Base-by-base conservation (phyloP, 805 yeast species). In the Brettanomyces sp. region DNA sequence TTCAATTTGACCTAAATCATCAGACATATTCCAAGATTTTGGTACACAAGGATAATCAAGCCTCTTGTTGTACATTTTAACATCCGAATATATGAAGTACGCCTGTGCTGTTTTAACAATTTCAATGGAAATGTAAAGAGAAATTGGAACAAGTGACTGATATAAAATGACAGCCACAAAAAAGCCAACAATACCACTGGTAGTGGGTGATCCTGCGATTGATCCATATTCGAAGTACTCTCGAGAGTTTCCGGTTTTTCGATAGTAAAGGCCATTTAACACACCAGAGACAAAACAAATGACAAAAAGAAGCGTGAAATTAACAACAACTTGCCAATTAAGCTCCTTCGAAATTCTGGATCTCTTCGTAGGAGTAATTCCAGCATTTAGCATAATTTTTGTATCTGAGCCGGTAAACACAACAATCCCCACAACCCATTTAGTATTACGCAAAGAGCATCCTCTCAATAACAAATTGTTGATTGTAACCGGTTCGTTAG, bases 1-100 rank as follows among this genome's bases (percentile, higher is more conserved):
- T 59, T 85, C 95, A 52, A 85, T 81, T 62, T 85, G 95, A 32
- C 95, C 95, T 55, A 85, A 67, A 63, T 85, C 95, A 68, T 85
- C 95, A 3, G 90, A 82, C 39, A 85, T 85, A 57, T 78, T 82
- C 95, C 95, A 85, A 0, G 90, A 74, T 57, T 85, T 84, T 13
- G 95, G 93, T 9, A 84, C 79, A 61, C 95, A 85, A 3, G 93
- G 91, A 55, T 79, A 85, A 60, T 85, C 91, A 49, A 85, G 64
- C 45, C 63, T 70, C 38, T 73, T 77, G 56, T 83, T 80, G 59
- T 85, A 85, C 79, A 85, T 78, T 44, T 74, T 65, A 38, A 79
- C 77, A 63, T 85, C 95, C 3, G 87, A 80, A 56, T 79, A 82
- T 46, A 85, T 85, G 68, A 85, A 85, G 51, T 72, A 83, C 0